A percentile compares a stretch with the other conserved stretches of the same genome.
Conservation (phyloP, 169 alveolate genomes). For the Plasmodium falciparum region DNA sequence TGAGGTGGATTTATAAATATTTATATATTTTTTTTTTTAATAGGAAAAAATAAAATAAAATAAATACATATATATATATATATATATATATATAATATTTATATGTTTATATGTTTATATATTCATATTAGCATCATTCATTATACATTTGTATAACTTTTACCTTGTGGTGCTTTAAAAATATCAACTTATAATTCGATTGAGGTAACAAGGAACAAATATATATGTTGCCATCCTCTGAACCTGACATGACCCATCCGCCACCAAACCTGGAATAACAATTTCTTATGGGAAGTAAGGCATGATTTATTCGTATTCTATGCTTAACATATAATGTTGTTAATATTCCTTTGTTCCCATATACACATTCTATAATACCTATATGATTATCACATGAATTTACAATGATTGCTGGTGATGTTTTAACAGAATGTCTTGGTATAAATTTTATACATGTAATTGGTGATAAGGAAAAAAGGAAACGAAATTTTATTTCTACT, state of each 20-base stretch:
- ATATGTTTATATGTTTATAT: no score
- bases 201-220: conserved; percentile 80
- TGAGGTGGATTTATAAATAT: neutral
- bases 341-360: conserved; percentile 81
- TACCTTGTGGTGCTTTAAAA: conserved; percentile 78
- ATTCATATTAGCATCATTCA: neutral
- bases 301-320: conserved; percentile 82
- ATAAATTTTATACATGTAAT: conserved; percentile 84
- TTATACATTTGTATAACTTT: neutral
- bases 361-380: conserved; percentile 85
- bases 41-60: neutral
- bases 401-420: conserved; percentile 79
- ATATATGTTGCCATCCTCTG: conserved; percentile 85
- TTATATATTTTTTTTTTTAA: neutral
- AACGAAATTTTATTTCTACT: conserved; percentile 31
- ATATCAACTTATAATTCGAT: conserved; percentile 45
- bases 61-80: neutral
- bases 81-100: no score
- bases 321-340: conserved; percentile 68
- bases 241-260: conserved; percentile 87
- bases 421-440: conserved; percentile 78
- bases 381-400: conserved; percentile 89
- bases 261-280: conserved; percentile 85
- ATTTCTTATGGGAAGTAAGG: conserved; percentile 83
- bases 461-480: conserved; percentile 77